Evolutionary conservation across 1,284 basidiomycete genomes (phyloP), one percentile per base, ranked within the genome.

Genomic region (Papiliotrema fonsecae): DNA sequence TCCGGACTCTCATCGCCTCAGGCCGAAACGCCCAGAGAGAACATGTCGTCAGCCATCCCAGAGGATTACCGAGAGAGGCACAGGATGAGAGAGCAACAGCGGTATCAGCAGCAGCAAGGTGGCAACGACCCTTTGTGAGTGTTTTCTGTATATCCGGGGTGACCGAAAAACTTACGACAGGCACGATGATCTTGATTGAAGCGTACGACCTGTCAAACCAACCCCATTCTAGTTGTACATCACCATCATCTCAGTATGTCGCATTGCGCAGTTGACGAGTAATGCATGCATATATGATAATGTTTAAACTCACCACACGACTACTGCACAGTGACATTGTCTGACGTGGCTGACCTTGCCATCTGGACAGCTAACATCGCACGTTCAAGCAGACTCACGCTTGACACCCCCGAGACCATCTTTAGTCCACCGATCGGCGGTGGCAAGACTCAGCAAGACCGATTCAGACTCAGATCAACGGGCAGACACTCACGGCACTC

Each of bases 1-100:
- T 26, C 19, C 26, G 36, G 6, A 24, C 26, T 19, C 21, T 2
- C 26, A n/a, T 2, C 18, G n/a, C 24, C 45, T 19, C 34, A 21
- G 38, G 14, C 16, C 11, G 32, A 42, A 4, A 41, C 25, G 16
- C 22, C 37, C 32, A 46, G 35, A n/a, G 39, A 27, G 16, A 27
- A 41, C 2, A 28, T 45, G n/a, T 51, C 64, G n/a, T 52, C 57
- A 7, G 58, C 47, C 18, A 70, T 70, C 7, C 68, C 68, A 0
- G 57, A 56, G 19, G 66, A 70, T 24, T 67, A 68, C 38, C 51
- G 64, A 32, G 60, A 56, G 22, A 52, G 61, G 25, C 66, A 68
- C 52, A 45, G 60, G 27, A 52, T 54, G 14, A 38, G 62, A 22
- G 65, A 69, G 51, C 51, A 50, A 31, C 56, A 65, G 42, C 46